Base-by-base conservation (phyloP, 169 alveolate genomes). In the Plasmodium gonderi region DNA sequence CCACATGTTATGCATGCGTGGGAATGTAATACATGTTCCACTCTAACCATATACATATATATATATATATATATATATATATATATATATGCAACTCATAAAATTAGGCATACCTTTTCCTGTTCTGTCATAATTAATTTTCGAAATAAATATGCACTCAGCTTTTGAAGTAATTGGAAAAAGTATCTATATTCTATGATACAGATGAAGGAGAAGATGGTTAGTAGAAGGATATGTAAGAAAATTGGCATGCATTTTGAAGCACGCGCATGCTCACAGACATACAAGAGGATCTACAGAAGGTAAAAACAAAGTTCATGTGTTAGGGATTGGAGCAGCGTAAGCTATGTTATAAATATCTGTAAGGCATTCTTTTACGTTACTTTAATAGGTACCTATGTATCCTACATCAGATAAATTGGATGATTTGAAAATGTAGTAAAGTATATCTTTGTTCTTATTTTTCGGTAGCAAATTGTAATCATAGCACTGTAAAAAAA, bases 71-170 rank as follows among this genome's bases (percentile, higher is more conserved):
- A 44, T 44, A 44, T 60, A 17, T 14, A 60, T 14, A 9, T 14
- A 60, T 60, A 68, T 31, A 68, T 2, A 29, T 17, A 68, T 78
- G 74, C 45, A 49, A 49, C 17, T n/a, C 65, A 38, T 36, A 31
- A 29, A 29, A 12, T 12, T 38, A 49, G 81, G 29, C 64, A 3
- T 83, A 83, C 92, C 69, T 83, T 83, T 49, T 83, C 92, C 65
- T 83, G 83, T 23, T 83, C 92, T 6, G 92, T 83, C 92, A 83
- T 83, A 54, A 83, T 42, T 72, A 83, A 74, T 83, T 83, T 83
- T 20, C 92, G 92, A 72, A 83, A 83, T 83, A 83, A 74, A 72
- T 45, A 83, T 17, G 31, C 77, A 49, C 92, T 83, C 23, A 83
- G 44, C 33, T 80, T 83, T 69, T 83, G 85, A 2, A 83, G 40